Evolutionary conservation across 164 flowering plant genomes (phyloP).

Genomic region (Macadamia integrifolia): DNA sequence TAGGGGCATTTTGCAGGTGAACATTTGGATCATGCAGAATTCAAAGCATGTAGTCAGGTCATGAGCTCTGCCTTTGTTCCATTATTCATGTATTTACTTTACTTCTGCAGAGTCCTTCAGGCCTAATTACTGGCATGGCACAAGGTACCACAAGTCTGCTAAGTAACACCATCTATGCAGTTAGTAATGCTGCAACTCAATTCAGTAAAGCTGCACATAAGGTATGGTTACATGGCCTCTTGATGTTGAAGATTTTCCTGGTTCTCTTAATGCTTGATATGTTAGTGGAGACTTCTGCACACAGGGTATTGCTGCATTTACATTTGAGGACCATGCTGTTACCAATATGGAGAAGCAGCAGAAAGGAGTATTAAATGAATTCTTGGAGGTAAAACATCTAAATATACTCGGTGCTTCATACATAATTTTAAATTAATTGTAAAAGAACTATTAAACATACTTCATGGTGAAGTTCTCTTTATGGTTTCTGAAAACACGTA

Average conservation of each 20-base stretch:
- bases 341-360: constrained; percentile 53
- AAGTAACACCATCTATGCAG: constrained; percentile 82
- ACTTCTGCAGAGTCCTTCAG: constrained; percentile 68
- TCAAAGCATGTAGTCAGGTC: background rate
- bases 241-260: background rate
- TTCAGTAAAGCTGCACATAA: constrained; percentile 93
- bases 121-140: constrained; percentile 75
- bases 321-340: constrained; percentile 71
- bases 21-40: constrained; percentile 1
- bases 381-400: constrained; percentile 63
- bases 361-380: constrained; percentile 74
- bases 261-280: background rate
- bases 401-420: background rate
- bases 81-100: constrained; percentile 9
- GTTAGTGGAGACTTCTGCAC: constrained; percentile 6
- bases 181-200: constrained; percentile 95
- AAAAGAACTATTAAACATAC: no score
- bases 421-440: background rate
- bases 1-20: constrained; percentile 60
- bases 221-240: constrained; percentile 34
- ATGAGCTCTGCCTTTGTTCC: background rate
- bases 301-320: constrained; percentile 92
- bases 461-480: background rate
- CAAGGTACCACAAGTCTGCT: constrained; percentile 89
- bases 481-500: background rate